Conservation (phyloP, 1,284 basidiomycete genomes). For the Xanthoconium separans region DNA sequence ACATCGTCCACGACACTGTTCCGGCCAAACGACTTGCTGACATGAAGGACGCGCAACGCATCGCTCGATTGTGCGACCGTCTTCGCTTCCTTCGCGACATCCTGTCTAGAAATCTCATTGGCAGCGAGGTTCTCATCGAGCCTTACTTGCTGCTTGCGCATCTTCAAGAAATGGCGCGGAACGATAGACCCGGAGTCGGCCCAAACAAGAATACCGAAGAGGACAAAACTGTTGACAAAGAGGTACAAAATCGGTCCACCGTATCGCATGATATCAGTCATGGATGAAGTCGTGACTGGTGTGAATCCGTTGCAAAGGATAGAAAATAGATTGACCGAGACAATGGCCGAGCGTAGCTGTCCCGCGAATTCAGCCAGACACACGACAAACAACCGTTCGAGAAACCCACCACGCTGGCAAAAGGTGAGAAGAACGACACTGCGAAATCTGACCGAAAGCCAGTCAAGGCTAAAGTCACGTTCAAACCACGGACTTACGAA, state of each 20-base stretch:
- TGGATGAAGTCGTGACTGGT: conserved; percentile 45
- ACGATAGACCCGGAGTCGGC: conserved; percentile 58
- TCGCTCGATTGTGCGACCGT: conserved; percentile 50
- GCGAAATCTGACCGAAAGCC: conserved; percentile 51
- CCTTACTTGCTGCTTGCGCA: conserved; percentile 9
- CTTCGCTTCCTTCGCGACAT: conserved; percentile 56
- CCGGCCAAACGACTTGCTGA: conserved; percentile 63
- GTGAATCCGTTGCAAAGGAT: conserved; percentile 65
- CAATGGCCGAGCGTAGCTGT: conserved; percentile 61
- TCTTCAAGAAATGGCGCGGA: conserved; percentile 30
- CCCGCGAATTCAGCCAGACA: conserved; percentile 1
- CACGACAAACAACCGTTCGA: not conserved
- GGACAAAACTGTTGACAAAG: conserved; percentile 52
- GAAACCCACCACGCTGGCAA: conserved; percentile 63
- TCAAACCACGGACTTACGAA: conserved; percentile 40
- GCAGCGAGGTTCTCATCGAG: conserved; percentile 11
- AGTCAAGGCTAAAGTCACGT: not conserved
- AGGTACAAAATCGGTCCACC: conserved; percentile 79
- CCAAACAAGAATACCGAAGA: conserved; percentile 59
- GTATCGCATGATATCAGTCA: conserved; percentile 57
- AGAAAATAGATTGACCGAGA: conserved; percentile 77
- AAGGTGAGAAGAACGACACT: conserved; percentile 63
- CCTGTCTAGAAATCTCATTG: conserved; percentile 31
- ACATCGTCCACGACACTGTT: conserved; percentile 72
- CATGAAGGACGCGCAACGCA: conserved; percentile 59